Conservation (phyloP, 768 basidiomycete genomes). For the Mycena capillaripes region DNA sequence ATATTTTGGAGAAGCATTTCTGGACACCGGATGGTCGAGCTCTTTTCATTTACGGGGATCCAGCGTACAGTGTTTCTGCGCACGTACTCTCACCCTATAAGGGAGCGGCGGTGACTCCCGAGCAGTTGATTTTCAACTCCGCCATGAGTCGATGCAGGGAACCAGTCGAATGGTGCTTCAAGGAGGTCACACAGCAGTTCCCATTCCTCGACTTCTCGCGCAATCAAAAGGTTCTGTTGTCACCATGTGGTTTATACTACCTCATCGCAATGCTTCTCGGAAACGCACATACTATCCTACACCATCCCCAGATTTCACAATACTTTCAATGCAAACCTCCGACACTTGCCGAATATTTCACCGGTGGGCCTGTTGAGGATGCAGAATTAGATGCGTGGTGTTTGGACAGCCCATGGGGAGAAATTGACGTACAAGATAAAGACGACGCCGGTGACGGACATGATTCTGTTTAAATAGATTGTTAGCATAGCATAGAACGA, state of each 20-base stretch:
- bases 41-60: slow-evolving; percentile 37
- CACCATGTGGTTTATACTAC: slow-evolving; percentile 35
- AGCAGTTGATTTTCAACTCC: slow-evolving; percentile 24
- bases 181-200: slow-evolving; percentile 34
- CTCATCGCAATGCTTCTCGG: slow-evolving; percentile 30
- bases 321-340: slow-evolving; percentile 35
- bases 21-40: slow-evolving; percentile 24
- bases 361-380: slow-evolving; percentile 31
- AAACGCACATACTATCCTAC: slow-evolving; percentile 33
- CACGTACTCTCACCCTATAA: slow-evolving; percentile 38
- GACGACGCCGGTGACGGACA: not conserved
- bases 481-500: not conserved
- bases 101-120: slow-evolving; percentile 22
- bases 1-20: slow-evolving; percentile 31
- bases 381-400: slow-evolving; percentile 30
- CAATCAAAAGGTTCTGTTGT: slow-evolving; percentile 34
- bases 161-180: slow-evolving; percentile 36
- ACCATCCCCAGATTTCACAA: slow-evolving; percentile 14
- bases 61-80: slow-evolving; percentile 23
- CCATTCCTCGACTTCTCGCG: slow-evolving; percentile 32
- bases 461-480: not conserved
- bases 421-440: not conserved
- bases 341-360: slow-evolving; percentile 31
- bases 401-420: slow-evolving; percentile 16
- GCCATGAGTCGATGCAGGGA: slow-evolving; percentile 37